phyloP scores from a whole-genome alignment of 306 rosid species.

The Lathyrus tuberosus region DNA sequence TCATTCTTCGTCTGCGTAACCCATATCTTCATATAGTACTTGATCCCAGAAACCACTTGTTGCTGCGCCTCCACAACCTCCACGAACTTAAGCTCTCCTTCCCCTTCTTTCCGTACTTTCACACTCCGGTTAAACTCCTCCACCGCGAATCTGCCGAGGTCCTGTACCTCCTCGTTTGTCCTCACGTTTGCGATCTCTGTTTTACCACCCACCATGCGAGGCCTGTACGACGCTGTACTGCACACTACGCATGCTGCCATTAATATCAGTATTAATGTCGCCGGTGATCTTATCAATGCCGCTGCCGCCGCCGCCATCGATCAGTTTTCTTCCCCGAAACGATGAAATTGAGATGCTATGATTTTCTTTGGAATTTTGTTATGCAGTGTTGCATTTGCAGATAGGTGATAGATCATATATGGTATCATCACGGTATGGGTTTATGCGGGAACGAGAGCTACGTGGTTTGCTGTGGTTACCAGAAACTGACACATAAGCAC shows the following conservation, averaged over 20 bases:
- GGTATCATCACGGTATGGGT: not conserved
- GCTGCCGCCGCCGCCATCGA: conserved; percentile 28
- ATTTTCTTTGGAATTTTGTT: not conserved
- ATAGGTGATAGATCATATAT: not conserved
- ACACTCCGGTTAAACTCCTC: conserved; percentile 56
- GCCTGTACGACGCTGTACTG: conserved; percentile 23
- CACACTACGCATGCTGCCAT: not conserved
- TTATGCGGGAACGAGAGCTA: not conserved
- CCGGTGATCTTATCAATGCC: conserved; percentile 31
- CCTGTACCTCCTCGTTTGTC: conserved; percentile 64
- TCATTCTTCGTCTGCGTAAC: conserved; percentile 19
- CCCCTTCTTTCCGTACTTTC: conserved; percentile 28
- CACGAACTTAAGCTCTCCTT: conserved; percentile 45
- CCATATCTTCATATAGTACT: conserved; percentile 59
- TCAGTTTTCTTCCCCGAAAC: not conserved
- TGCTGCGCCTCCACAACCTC: conserved; percentile 74
- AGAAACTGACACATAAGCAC: conserved; percentile 2
- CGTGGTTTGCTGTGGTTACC: not conserved
- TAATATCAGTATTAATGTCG: conserved; percentile 1
- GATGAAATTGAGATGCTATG: not conserved
- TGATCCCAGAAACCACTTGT: conserved; percentile 76
- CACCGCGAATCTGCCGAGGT: conserved; percentile 71
- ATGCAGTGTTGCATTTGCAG: not conserved
- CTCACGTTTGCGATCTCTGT: conserved; percentile 53
- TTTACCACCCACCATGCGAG: conserved; percentile 52